Evolutionary conservation across 108 stramenopile genomes (phyloP).

Genomic region (Epithemia pelagica): DNA sequence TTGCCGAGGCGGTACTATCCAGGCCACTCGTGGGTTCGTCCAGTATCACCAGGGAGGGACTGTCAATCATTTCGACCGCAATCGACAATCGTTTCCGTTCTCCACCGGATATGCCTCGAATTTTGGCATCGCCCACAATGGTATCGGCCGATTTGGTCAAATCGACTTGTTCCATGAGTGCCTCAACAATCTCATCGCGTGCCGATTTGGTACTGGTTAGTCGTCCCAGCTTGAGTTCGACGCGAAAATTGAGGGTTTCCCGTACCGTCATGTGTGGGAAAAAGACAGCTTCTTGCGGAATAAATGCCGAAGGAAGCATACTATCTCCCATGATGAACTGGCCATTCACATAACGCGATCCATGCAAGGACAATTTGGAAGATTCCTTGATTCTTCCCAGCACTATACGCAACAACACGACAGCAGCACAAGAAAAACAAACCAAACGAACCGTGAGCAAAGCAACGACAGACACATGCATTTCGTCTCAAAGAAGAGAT

Average conservation of each 20-base stretch:
- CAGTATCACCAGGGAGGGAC: constrained; percentile 67
- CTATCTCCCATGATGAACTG: constrained; percentile 51
- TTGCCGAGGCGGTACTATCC: constrained; percentile 68
- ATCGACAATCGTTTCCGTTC: constrained; percentile 81
- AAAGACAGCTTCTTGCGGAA: constrained; percentile 74
- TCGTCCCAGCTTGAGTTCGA: constrained; percentile 75
- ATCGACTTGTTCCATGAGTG: constrained; percentile 58
- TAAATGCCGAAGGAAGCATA: constrained; percentile 59
- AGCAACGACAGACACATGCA: neutral
- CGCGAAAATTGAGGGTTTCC: constrained; percentile 69
- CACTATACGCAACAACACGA: too few relatives aligned
- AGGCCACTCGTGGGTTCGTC: constrained; percentile 77
- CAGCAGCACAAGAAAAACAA: too few relatives aligned
- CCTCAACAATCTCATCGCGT: constrained; percentile 47
- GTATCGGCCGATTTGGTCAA: constrained; percentile 74
- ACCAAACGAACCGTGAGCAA: too few relatives aligned
- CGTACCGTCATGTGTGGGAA: constrained; percentile 88
- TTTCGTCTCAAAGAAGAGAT: neutral
- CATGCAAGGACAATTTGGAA: constrained; percentile 46
- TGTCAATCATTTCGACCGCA: constrained; percentile 79
- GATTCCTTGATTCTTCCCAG: constrained; percentile 69
- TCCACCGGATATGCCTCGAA: constrained; percentile 81
- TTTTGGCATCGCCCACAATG: constrained; percentile 72
- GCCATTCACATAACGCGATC: constrained; percentile 63
- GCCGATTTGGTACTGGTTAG: constrained; percentile 43